Base-by-base conservation (phyloP, 192 early-diverging fungal species). In the Glomus cerebriforme region DNA sequence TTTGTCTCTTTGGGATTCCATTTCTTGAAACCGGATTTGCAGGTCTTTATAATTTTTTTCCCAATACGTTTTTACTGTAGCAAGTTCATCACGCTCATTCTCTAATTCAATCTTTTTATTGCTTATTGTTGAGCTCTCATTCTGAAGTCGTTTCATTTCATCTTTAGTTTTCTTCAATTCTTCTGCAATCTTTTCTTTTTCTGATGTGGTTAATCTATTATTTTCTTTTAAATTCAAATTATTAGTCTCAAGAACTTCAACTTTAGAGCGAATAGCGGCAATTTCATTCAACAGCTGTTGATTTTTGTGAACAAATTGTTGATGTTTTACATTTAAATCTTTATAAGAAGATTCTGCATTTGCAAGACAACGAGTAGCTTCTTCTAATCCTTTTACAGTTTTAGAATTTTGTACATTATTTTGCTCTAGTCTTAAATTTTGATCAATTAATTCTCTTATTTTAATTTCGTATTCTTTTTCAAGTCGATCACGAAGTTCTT, bases 1-100 rank as follows among this genome's bases (percentile, higher is more conserved):
- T 70, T 43, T 70, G 22, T 43, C 68, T 70, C 68, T 70, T 70
- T 70, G 29, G 7, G 34, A 45, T 70, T 70, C 68, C 24, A 45
- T 34, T 70, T 37, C 35, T 37, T 24, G 24, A 4, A 37, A 70
- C 22, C 34, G 27, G 34, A 22, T 39, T 39, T 69, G n/a, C 7
- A 69, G 26, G 9, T 37, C 31, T n/a, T 69, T n/a, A 39, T 69
- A 69, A 29, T 32, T 37, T n/a, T 69, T 31, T 69, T 69, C 67
- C 67, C 67, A 69, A 37, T 32, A n/a, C 7, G n/a, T 31, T 39
- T 69, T 69, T 31, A 69, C 5, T 12, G 32, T 22, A 31, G 67
- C 67, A 15, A 39, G 37, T 19, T 43, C 15, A 70, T 70, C 32
- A 45, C 68, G 68, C 2, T 35, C 43, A 37, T n/a, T 45, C 34